Evolutionary conservation across 2,329 filamentous ascomycete species (phyloP).

Genomic region (Ceratocystis eucalypticola): DNA sequence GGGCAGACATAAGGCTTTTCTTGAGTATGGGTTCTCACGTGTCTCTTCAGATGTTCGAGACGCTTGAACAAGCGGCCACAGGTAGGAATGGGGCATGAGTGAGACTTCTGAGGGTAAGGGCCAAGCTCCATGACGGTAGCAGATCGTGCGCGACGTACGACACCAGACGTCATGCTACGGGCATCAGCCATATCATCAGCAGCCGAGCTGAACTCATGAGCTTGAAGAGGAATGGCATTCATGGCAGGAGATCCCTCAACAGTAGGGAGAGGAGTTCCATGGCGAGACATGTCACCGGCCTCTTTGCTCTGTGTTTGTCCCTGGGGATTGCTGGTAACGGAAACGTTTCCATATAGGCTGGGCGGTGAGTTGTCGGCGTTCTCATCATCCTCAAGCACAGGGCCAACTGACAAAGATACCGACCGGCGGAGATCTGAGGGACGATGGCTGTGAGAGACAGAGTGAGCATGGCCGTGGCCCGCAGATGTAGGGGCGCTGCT

Average conservation of each 20-base stretch:
- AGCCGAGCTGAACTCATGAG: constrained; percentile 55
- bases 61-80: constrained; percentile 97
- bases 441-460: constrained; percentile 44
- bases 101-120: constrained; percentile 93
- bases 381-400: constrained; percentile 68
- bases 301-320: constrained; percentile 58
- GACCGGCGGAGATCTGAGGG: constrained; percentile 86
- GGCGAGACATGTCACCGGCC: constrained; percentile 68
- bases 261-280: constrained; percentile 77
- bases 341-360: constrained; percentile 58
- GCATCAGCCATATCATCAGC: constrained; percentile 48
- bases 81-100: constrained; percentile 97
- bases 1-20: constrained; percentile 97
- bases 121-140: constrained; percentile 94
- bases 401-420: constrained; percentile 73
- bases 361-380: constrained; percentile 66
- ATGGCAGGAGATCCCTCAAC: constrained; percentile 70
- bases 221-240: constrained; percentile 53
- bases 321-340: constrained; percentile 33
- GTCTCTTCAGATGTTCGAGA: constrained; percentile 96
- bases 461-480: constrained; percentile 26
- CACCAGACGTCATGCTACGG: constrained; percentile 59
- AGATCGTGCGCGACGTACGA: constrained; percentile 78
- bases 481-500: constrained; percentile 47
- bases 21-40: constrained; percentile 98